Conservation (phyloP, 805 yeast species). For the Saturnispora kantuleensis region DNA sequence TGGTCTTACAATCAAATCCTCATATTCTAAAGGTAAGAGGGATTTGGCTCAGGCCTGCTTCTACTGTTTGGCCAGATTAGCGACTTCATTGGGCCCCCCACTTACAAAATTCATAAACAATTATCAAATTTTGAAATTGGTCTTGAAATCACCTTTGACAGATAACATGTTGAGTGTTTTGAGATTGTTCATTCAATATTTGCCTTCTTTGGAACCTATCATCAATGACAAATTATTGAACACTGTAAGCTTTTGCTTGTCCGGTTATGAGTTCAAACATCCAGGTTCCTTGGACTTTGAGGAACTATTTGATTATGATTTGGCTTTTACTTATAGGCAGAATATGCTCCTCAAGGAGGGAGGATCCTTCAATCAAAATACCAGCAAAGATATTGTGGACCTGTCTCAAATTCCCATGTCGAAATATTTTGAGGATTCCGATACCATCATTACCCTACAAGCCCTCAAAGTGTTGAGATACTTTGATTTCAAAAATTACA, state of each 20-base stretch:
- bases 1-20: slow-evolving; percentile 49
- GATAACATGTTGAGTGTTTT: slow-evolving; percentile 72
- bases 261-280: slow-evolving; percentile 71
- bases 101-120: slow-evolving; percentile 79
- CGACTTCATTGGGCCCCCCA: slow-evolving; percentile 87
- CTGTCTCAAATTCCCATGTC: slow-evolving; percentile 17
- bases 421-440: slow-evolving; percentile 22
- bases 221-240: slow-evolving; percentile 66
- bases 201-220: slow-evolving; percentile 70
- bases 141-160: slow-evolving; percentile 77
- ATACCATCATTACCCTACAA: slow-evolving; percentile 48
- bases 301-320: slow-evolving; percentile 46
- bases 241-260: slow-evolving; percentile 60
- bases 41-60: slow-evolving; percentile 80
- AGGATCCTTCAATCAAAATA: slow-evolving; percentile 20
- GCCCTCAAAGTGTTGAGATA: slow-evolving; percentile 68
- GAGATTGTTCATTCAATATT: slow-evolving; percentile 52
- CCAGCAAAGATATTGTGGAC: slow-evolving; percentile 14
- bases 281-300: slow-evolving; percentile 79
- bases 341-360: slow-evolving; percentile 66
- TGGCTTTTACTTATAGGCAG: slow-evolving; percentile 72
- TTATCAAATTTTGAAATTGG: slow-evolving; percentile 61
- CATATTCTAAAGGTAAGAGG: slow-evolving; percentile 45
- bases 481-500: slow-evolving; percentile 66
- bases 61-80: slow-evolving; percentile 78